Evolutionary conservation across 2,329 filamentous ascomycete genomes (phyloP), one percentile per base, ranked within the genome.

Genomic region (Cercospora brassicicola): DNA sequence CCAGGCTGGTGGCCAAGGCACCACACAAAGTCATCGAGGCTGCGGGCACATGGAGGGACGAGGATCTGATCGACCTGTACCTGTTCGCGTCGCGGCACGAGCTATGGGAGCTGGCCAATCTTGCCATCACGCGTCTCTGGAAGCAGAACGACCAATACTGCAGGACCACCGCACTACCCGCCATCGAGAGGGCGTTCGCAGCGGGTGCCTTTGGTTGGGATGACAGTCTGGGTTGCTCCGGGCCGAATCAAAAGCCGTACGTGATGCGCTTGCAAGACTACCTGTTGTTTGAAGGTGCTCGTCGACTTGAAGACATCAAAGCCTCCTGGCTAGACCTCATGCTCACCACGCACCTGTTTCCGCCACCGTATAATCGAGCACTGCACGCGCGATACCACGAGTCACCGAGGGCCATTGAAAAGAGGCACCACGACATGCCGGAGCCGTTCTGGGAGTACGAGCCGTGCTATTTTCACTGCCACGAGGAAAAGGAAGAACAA

Each of bases 241-340:
- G 62, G 3, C 62, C 62, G n/a, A 64, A 53, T 28, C 62, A 64
- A 13, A 42, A 57, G 31, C 62, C 62, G n/a, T 64, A 64, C 9
- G n/a, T 64, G 48, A 64, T 64, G 62, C 62, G 62, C 5, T 51
- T 64, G 20, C 62, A 64, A 39, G 48, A 64, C 62, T 64, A 64
- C 23, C 31, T 64, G 3, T 23, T 64, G 20, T 64, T 64, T 31
- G 62, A 64, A 39, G 62, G 48, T 9, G 62, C 62, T 2, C 62
- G 36, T 28, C 62, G 62, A 9, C 48, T 64, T 18, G 31, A 42
- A 11, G 62, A 64, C 31, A 56, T 56, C 31, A 64, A 64, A 18
- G 62, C 45, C 48, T 57, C 48, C n/a, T 64, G 62, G 62, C 62
- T 64, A 4, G 62, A 64, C 55, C 62, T 64, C 28, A 33, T 64